Percentiles rank a stretch among this genome's conserved stretches.
Evolutionary conservation across 495 filamentous ascomycete genomes (phyloP).

Genomic region (Neurospora tetraspora): DNA sequence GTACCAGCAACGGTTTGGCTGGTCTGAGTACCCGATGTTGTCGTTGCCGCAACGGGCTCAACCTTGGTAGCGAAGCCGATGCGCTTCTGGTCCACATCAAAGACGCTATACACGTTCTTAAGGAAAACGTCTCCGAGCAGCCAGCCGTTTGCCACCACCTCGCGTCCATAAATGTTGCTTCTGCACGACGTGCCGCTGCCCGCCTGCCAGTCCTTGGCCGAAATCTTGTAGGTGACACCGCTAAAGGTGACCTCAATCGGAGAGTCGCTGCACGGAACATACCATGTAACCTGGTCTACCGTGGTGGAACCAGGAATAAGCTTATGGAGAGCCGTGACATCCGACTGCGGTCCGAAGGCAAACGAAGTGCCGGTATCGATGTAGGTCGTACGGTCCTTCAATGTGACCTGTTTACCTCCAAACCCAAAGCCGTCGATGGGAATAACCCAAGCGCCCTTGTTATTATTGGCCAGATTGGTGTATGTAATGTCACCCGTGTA

Average conservation of each 20-base stretch:
- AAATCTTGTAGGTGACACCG: slow-evolving; percentile 49
- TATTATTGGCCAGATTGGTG: slow-evolving; percentile 31
- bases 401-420: slow-evolving; percentile 40
- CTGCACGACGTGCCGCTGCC: slow-evolving; percentile 40
- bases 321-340: slow-evolving; percentile 55
- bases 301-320: slow-evolving; percentile 49
- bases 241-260: slow-evolving; percentile 30
- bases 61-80: slow-evolving; percentile 39
- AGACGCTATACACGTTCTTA: slow-evolving; percentile 85
- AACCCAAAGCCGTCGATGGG: slow-evolving; percentile 51
- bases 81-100: slow-evolving; percentile 54
- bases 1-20: neutral
- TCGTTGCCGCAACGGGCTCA: slow-evolving; percentile 3
- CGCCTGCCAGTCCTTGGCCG: slow-evolving; percentile 60
- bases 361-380: slow-evolving; percentile 79
- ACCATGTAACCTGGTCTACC: slow-evolving; percentile 44
- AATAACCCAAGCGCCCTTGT: slow-evolving; percentile 53
- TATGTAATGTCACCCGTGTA: slow-evolving; percentile 60
- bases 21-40: neutral
- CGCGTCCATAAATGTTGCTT: slow-evolving; percentile 53
- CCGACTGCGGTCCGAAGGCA: slow-evolving; percentile 53
- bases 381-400: slow-evolving; percentile 48
- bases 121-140: slow-evolving; percentile 74
- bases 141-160: slow-evolving; percentile 44
- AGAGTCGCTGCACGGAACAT: slow-evolving; percentile 59